Evolutionary conservation across 2,329 filamentous ascomycete genomes (phyloP), one percentile per base, ranked within the genome.

Genomic region (Diaporthe sp.): DNA sequence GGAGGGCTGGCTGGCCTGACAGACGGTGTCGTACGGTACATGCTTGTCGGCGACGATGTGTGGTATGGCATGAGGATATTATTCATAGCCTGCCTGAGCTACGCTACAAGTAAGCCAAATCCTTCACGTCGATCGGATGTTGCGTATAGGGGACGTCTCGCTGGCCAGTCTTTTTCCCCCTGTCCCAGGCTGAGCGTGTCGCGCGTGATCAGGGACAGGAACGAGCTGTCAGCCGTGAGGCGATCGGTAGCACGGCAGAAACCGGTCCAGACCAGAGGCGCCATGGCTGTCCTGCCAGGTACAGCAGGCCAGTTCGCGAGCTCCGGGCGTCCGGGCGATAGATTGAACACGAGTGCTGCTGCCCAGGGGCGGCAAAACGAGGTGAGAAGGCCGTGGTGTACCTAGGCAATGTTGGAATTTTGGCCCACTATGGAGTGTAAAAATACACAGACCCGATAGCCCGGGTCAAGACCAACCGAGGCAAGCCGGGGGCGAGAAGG

Each of bases 391-490:
- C 25, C 17, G 38, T 25, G 4, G 13, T n/a, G 2, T 64, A 38
- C 38, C 58, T 64, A 22, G 60, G 60, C 15, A 15, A 64, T 45
- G 25, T 64, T 30, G 12, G 9, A 33, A 15, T 8, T 22, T 30
- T 30, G 40, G 40, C 22, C 60, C 60, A 64, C 40, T 30, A 45
- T n/a, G n/a, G n/a, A n/a, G n/a, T n/a, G n/a, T 5, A 33, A 64
- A n/a, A 47, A 28, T 13, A 33, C n/a, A 28, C 10, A 15, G 64
- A 54, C 30, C 64, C 64, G 47, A 54, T 2, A 15, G 64, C 45
- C 64, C 64, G 64, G 64, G 64, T 54, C 64, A 68, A 68, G n/a
- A 40, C 33, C 47, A 54, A 9, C 64, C 64, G 64, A 68, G 64
- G 47, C 47, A 38, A 54, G 22, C 64, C 47, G n/a, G 64, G 45